A percentile compares a stretch with the other conserved stretches of the same genome.
phyloP scores from a whole-genome alignment of 1,284 basidiomycete genomes.

The Hymenochaete sp. region DNA sequence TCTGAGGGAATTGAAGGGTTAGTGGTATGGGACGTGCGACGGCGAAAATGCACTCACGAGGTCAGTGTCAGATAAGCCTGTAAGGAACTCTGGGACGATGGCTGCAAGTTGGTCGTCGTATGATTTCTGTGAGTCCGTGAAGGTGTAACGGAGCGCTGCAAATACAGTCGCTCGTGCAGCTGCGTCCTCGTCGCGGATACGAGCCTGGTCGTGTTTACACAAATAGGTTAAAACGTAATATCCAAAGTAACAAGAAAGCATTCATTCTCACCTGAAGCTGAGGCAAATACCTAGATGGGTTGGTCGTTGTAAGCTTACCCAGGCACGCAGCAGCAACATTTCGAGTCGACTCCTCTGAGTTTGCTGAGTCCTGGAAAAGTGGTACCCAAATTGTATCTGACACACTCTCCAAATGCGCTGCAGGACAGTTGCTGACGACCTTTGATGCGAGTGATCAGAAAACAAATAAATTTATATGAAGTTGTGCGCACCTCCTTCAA shows the following conservation, averaged over 20 bases:
- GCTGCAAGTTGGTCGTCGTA: constrained; percentile 88
- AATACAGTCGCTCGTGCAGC: constrained; percentile 84
- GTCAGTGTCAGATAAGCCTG: constrained; percentile 78
- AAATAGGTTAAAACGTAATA: too few relatives aligned
- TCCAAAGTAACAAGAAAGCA: too few relatives aligned
- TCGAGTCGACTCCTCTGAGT: constrained; percentile 82
- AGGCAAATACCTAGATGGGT: constrained; percentile 82
- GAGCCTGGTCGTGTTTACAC: too few relatives aligned
- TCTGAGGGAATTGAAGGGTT: constrained; percentile 35
- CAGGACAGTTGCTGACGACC: constrained; percentile 87
- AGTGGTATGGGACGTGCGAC: background rate
- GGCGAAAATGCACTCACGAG: constrained; percentile 62
- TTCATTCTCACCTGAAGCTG: constrained; percentile 95
- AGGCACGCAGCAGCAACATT: constrained; percentile 96
- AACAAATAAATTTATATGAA: background rate
- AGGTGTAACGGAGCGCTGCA: constrained; percentile 91
- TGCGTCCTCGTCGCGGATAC: constrained; percentile 59
- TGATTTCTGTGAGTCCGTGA: constrained; percentile 75
- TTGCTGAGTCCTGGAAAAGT: constrained; percentile 77
- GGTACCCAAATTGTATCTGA: constrained; percentile 88
- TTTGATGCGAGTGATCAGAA: constrained; percentile 24
- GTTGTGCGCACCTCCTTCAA: constrained; percentile 72
- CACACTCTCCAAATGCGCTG: constrained; percentile 73
- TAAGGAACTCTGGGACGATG: constrained; percentile 83
- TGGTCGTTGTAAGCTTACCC: constrained; percentile 87